Evolutionary conservation across 139 green algal genomes (phyloP), one percentile per base, ranked within the genome.

Genomic region (Zygnema cylindricum): DNA sequence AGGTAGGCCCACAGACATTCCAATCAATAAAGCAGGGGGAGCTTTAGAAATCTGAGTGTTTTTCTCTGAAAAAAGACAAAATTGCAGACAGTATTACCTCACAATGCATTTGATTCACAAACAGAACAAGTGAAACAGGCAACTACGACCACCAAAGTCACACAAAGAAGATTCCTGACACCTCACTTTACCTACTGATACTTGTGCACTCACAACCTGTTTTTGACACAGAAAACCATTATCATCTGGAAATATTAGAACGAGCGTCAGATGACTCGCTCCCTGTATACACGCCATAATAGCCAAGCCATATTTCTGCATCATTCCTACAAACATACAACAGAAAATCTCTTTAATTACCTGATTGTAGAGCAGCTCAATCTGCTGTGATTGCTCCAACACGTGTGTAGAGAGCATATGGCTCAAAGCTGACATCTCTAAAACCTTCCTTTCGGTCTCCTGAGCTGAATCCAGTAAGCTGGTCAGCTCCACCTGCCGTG

Each of bases 331-430:
- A 39, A 7, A 39, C 43, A 16, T 23, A 1, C 22, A 55, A 54
- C 43, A 77, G 76, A 36, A 41, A 38, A 73, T 54, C 33, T 79
- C 55, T 55, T 16, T 69, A 76, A 30, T 49, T 25, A 92, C 90
- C 73, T 93, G 39, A 0, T 40, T 38, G 40, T 93, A 93, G 2
- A 93, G 79, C 76, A 69, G 7, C 30, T 93, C 88, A 33, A 93
- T 92, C 43, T 93, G 90, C 63, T 89, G 11, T 3, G 88, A 69
- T 55, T 93, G 90, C 77, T 90, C 43, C 36, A 90, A 35, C 32
- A 93, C 87, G 57, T 91, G 87, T 41, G 84, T 92, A 30, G 90
- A 54, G 43, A 93, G 91, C 39, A 91, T 40, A 25, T 92, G 88
- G 23, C 39, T 87, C 42, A 93, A 43, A 43, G 90, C 90, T 1